Evolutionary conservation across 768 basidiomycete species (phyloP).

Genomic region (Collybia nuda): DNA sequence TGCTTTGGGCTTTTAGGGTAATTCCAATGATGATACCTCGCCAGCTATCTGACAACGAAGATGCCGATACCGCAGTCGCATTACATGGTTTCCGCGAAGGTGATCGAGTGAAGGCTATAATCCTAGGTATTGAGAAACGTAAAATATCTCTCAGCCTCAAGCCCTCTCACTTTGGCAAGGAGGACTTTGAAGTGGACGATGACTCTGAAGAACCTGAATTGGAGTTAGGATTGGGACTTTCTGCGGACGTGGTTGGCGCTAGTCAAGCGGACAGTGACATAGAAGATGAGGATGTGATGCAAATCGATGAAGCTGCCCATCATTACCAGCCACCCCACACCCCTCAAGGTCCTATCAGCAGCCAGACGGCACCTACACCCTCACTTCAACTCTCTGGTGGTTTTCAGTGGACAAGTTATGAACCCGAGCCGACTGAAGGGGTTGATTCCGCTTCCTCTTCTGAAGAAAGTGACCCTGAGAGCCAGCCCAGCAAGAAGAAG

Average conservation of each 20-base stretch:
- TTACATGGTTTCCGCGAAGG: slow-evolving; percentile 83
- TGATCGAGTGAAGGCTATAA: slow-evolving; percentile 78
- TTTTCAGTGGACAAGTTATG: slow-evolving; percentile 69
- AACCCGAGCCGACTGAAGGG: slow-evolving; percentile 34
- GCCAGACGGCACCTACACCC: slow-evolving; percentile 18
- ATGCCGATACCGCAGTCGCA: slow-evolving; percentile 76
- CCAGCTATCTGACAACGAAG: slow-evolving; percentile 86
- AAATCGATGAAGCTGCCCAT: slow-evolving; percentile 35
- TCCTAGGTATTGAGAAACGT: slow-evolving; percentile 71
- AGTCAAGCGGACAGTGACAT: slow-evolving; percentile 18
- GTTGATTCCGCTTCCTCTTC: slow-evolving; percentile 42
- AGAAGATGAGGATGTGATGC: slow-evolving; percentile 38
- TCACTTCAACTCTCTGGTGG: slow-evolving; percentile 57
- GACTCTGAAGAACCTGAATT: slow-evolving; percentile 15
- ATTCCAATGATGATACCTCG: slow-evolving; percentile 3
- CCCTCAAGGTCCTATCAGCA: slow-evolving; percentile 4
- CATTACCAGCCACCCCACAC: slow-evolving; percentile 13
- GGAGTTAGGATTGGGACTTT: slow-evolving; percentile 19
- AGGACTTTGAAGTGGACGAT: slow-evolving; percentile 50
- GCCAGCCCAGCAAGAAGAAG: slow-evolving; percentile 55
- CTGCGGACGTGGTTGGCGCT: slow-evolving; percentile 19
- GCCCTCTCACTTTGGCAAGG: slow-evolving; percentile 79
- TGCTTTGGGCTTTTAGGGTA: neutral
- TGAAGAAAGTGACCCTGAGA: slow-evolving; percentile 48
- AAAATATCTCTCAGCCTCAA: slow-evolving; percentile 88